Conservation (phyloP, 495 filamentous ascomycete genomes). For the Penicillium salamii region DNA sequence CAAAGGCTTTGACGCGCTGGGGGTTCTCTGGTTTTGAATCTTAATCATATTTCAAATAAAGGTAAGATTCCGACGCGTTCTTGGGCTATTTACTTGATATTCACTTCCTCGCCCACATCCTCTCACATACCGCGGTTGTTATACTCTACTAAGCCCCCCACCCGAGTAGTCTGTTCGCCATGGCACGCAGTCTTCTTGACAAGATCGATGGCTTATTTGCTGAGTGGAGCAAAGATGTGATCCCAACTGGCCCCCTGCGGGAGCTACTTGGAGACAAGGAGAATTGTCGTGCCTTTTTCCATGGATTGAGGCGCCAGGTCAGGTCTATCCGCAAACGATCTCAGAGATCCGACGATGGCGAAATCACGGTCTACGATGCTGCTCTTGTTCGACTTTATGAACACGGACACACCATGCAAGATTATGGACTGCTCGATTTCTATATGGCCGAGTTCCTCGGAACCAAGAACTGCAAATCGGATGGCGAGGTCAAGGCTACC, state of each 20-base stretch:
- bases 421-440: conserved; percentile 33
- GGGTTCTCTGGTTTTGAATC: too few relatives aligned
- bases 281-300: conserved; percentile 17
- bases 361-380: conserved; percentile 42
- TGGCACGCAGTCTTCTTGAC: not conserved
- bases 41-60: too few relatives aligned
- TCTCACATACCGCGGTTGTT: too few relatives aligned
- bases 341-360: conserved; percentile 30
- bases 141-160: not conserved
- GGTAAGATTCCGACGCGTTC: not conserved
- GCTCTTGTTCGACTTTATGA: conserved; percentile 33
- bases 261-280: conserved; percentile 22
- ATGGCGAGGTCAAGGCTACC: not conserved
- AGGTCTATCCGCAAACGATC: conserved; percentile 33
- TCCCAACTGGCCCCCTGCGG: conserved; percentile 19
- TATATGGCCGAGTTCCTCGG: conserved; percentile 42
- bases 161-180: not conserved
- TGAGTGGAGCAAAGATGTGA: conserved; percentile 18
- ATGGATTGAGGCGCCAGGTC: conserved; percentile 30
- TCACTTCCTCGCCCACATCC: too few relatives aligned
- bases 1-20: too few relatives aligned
- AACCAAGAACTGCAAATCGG: conserved; percentile 5
- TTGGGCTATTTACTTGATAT: too few relatives aligned
- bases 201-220: conserved; percentile 18
- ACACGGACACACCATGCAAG: conserved; percentile 21